Evolutionary conservation across 441 rosid species (phyloP), one percentile per base, ranked within the genome.

Genomic region (Syzygium syzygioides): DNA sequence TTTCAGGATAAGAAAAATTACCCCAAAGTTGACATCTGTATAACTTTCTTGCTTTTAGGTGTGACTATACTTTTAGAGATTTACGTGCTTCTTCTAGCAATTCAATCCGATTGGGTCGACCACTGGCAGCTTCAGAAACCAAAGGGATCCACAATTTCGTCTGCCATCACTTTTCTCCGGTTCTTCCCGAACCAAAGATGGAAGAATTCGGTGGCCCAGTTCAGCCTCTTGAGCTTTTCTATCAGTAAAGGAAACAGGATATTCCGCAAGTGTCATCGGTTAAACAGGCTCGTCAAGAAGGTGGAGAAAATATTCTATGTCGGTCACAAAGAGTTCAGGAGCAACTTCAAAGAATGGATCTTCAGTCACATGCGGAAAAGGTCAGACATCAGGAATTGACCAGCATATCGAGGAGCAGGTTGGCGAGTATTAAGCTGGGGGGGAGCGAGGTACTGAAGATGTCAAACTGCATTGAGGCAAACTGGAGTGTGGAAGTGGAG

Each of bases 391-490:
- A 25, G 55, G 9, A 28, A 32, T 6, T 1, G 30, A 2, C 3
- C 15, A 2, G 1, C 34, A 62, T 34, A 26, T 62, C 68, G 0
- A n/a, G n/a, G 34, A n/a, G 20, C 25, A 86, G 14, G 76, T 41
- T 17, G 41, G 12, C 26, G 80, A 14, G 0, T 0, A 6, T n/a
- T 5, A 32, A 25, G 55, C 32, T 8, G 6, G 7, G 41, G 53
- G 79, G 7, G 15, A 1, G 55, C 4, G 5, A 2, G 1, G 50
- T 5, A 23, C 48, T 59, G 55, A 18, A 0, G 0, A 6, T 0
- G 28, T 19, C 2, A n/a, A 45, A 50, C 15, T 66, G 18, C 13
- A 0, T 1, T 3, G 1, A 3, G 1, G 45, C 71, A 50, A 25
- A 3, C 25, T 87, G 88, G 88, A 87, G 41, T 6, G 32, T 20